Base-by-base conservation (phyloP, 331 rosid species). In the Quercus phellos region DNA sequence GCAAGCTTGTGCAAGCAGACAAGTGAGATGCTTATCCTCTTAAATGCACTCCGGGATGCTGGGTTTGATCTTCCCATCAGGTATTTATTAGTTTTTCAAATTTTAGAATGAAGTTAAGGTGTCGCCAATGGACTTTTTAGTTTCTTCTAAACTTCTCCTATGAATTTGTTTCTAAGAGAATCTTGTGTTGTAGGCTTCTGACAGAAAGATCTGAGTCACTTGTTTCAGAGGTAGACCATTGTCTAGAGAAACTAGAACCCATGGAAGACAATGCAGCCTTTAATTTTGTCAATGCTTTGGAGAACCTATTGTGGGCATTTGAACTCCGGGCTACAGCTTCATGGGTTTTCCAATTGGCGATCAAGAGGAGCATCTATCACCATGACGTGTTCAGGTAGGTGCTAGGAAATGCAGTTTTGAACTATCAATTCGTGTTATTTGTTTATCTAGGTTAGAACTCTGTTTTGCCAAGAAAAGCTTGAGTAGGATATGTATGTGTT, bases 311-410 rank as follows among this genome's bases (percentile, higher is more conserved):
- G 87, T 94, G 98, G 98, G 98, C 97, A 72, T 94, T 89, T 85
- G 97, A 92, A 88, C 92, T 88, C 73, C 90, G 97, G 73, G 96
- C 98, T 32, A 84, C 97, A 56, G 97, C 97, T 72, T 90, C 97
- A 16, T 94, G 98, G 98, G 89, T 94, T 85, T 92, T 92, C 83
- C 97, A 94, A 70, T 77, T 94, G 80, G 93, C 98, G 27, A 88
- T 92, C 84, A 84, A 83, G 88, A 90, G 90, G 85, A 87, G 84
- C 81, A 90, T 94, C 74, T 94, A 84, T 85, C 88, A 80, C 68
- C 88, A 74, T 81, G 84, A 89, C 78, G 72, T 90, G 68, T 92
- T 94, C 81, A 88, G 97, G 98, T 92, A 74, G 80, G 80, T 77
- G 61, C 80, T 22, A 51, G 16, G 67, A 55, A 60, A 43, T 70